Base-by-base conservation (phyloP, 352 stramenopile species). In the Phytophthora palmivora region DNA sequence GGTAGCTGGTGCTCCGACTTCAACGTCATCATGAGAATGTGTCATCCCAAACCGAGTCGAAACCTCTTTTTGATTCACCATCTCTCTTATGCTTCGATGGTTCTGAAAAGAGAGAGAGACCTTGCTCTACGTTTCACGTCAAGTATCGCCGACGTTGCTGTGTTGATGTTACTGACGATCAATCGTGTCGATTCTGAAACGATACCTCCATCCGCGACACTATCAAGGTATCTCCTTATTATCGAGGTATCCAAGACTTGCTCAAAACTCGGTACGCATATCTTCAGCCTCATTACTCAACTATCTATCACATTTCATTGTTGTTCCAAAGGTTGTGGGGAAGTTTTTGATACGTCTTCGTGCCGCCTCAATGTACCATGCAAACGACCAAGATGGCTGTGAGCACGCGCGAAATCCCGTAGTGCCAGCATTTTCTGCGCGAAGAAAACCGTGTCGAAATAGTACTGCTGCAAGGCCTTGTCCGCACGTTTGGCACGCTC, bases 391-490 rank as follows among this genome's bases (percentile, higher is more conserved):
- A 61, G 22, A 22, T 73, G 53, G 28, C 59, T 67, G 8, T 78
- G 58, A 16, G 54, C 61, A 4, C 72, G 74, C 0, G 71, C 69
- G 19, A 72, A 76, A 21, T 70, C 58, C 7, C 72, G 75, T 21
- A 91, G 58, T 44, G 80, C 55, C 32, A 68, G 51, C 79, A 90
- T 90, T 10, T 76, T 78, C 4, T 72, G 63, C 15, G 70, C 67
- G 43, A 92, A 90, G 57, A 89, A 88, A 41, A 84, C 69, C 22
- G 74, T 83, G 67, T 92, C 74, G 33, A 74, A 79, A 43, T 85
- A 78, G 55, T 87, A 89, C 53, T 86, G 79, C 57, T 88, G 75
- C 36, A 72, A 64, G 2, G 78, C 78, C 12, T 60, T 63, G 10
- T 71, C 34, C 1, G 79, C 82, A 4, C 62, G 58, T 2, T 42